A percentile compares a stretch with the other conserved stretches of the same genome.
These are phyloP conservation scores for Aspergillus sp. DNA, from an alignment of 2,329 filamentous ascomycete species.

Conservation along the genomic window DNA sequence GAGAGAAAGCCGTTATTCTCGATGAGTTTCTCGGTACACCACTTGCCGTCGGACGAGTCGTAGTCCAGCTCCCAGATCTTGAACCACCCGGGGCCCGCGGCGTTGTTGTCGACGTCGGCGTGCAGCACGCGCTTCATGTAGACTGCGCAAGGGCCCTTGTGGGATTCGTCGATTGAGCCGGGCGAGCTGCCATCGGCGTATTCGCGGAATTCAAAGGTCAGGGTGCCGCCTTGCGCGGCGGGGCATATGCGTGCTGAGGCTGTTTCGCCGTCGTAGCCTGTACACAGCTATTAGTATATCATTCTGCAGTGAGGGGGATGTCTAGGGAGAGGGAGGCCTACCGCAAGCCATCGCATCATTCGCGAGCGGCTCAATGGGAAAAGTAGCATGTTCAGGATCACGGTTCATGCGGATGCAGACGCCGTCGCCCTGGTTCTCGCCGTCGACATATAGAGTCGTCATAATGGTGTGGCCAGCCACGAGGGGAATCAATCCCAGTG, in stretches of 20 bases:
- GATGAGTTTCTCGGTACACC: slow-evolving; percentile 74
- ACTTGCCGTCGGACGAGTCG: slow-evolving; percentile 58
- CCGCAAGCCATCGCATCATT: slow-evolving; percentile 73
- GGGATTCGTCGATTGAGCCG: slow-evolving; percentile 63
- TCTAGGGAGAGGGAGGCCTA: slow-evolving; percentile 44
- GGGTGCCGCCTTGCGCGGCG: slow-evolving; percentile 55
- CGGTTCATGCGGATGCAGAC: slow-evolving; percentile 72
- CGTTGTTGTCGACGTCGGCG: slow-evolving; percentile 55
- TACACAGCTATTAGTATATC: slow-evolving; percentile 22
- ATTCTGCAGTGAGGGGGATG: too few species aligned
- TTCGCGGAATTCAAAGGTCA: slow-evolving; percentile 70
- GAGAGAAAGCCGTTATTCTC: slow-evolving; percentile 66
- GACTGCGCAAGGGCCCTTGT: slow-evolving; percentile 72
- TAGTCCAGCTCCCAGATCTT: slow-evolving; percentile 76
- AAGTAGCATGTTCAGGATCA: slow-evolving; percentile 56
- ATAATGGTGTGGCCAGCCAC: slow-evolving; percentile 60
- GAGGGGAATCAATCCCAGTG: slow-evolving; percentile 11
- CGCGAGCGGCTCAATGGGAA: slow-evolving; percentile 61
- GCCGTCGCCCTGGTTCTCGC: slow-evolving; percentile 68
- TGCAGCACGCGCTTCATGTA: slow-evolving; percentile 73
- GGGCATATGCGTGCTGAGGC: slow-evolving; percentile 55
- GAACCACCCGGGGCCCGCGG: slow-evolving; percentile 73
- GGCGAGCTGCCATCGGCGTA: slow-evolving; percentile 61
- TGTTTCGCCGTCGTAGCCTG: slow-evolving; percentile 54
- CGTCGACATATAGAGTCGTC: slow-evolving; percentile 67